Conservation (phyloP, 2,329 filamentous ascomycete species). For the Claviceps sp. region DNA sequence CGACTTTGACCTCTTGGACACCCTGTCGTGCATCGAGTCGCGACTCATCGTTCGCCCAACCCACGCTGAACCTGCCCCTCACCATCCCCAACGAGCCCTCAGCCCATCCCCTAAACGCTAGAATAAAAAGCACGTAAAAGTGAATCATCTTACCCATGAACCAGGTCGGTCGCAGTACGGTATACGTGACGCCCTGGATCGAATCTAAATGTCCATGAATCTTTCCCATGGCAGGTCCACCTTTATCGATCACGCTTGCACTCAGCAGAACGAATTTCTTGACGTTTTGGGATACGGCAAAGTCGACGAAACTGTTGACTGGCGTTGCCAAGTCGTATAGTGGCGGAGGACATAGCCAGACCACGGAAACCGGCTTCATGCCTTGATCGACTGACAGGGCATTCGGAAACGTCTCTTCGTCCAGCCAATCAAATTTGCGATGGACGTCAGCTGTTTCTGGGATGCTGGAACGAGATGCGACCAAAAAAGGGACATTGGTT, state of each 20-base stretch:
- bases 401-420: not conserved
- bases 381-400: not conserved
- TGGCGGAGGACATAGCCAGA: not conserved
- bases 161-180: slow-evolving; percentile 1
- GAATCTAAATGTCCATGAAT: not conserved
- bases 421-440: not conserved
- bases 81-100: too few species aligned
- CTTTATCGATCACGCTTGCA: not conserved
- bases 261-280: not conserved
- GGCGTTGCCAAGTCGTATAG: not conserved
- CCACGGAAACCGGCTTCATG: not conserved
- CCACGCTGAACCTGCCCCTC: too few species aligned
- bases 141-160: not conserved
- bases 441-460: not conserved
- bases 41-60: too few species aligned
- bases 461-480: not conserved
- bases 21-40: too few species aligned
- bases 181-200: not conserved
- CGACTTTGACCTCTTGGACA: too few species aligned
- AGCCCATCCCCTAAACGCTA: fast-evolving
- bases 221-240: not conserved
- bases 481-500: not conserved
- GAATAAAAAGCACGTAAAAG: not conserved
- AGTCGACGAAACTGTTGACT: not conserved
- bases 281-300: not conserved